phyloP scores from a whole-genome alignment of 1,284 basidiomycete species.

The Irpex rosettiformis region DNA sequence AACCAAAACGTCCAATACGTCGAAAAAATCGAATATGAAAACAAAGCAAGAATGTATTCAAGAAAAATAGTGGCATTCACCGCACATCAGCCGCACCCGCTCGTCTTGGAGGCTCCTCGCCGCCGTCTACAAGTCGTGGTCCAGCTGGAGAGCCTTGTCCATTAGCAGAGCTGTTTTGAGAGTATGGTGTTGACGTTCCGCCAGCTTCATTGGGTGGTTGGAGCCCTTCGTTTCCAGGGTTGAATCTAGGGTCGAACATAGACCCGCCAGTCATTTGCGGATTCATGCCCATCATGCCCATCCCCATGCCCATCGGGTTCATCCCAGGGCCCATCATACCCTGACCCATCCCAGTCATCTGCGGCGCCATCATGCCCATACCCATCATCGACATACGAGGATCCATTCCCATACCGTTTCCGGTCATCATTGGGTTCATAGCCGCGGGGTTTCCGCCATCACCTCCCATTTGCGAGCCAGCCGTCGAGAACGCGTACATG shows the following conservation, averaged over 20 bases:
- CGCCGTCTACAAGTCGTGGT: conserved; percentile 6
- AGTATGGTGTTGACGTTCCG: conserved; percentile 18
- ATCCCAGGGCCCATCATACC: conserved; percentile 14
- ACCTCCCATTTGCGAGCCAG: conserved; percentile 71
- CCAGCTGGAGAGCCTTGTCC: conserved; percentile 19
- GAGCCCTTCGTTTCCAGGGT: conserved; percentile 14
- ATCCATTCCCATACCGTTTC: conserved; percentile 38
- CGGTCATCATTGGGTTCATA: conserved; percentile 58
- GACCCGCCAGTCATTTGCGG: conserved; percentile 23
- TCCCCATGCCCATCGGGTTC: conserved; percentile 16
- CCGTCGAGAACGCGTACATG: conserved; percentile 83
- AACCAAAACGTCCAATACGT: not conserved
- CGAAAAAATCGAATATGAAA: not conserved
- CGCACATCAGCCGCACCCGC: conserved; percentile 4
- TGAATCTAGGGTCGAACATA: conserved; percentile 16
- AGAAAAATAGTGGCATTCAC: not conserved
- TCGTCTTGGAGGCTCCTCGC: conserved; percentile 7
- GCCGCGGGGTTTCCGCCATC: conserved; percentile 37
- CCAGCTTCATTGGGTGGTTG: conserved; percentile 14
- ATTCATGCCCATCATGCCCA: conserved; percentile 16
- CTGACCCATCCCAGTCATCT: conserved; percentile 26
- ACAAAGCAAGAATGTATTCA: not conserved
- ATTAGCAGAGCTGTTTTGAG: conserved; percentile 23
- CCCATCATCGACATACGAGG: conserved; percentile 57
- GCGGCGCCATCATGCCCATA: conserved; percentile 32